Evolutionary conservation across 495 filamentous ascomycete species (phyloP).

Genomic region (Bacidia rubella): DNA sequence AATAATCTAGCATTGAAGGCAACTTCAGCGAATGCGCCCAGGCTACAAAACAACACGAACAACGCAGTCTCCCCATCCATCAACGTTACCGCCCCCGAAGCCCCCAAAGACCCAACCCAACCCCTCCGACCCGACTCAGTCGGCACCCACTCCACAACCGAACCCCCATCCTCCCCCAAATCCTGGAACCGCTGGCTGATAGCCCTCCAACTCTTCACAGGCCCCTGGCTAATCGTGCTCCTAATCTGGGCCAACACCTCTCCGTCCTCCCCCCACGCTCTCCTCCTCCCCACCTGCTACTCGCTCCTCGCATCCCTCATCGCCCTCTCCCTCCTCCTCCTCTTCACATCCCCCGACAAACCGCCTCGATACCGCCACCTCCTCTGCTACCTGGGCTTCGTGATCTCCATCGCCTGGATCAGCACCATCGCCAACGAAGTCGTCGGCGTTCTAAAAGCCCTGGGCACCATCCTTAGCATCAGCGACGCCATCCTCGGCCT

Average conservation of each 20-base stretch:
- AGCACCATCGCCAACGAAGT: conserved; percentile 93
- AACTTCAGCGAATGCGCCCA: not conserved
- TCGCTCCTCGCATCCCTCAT: conserved; percentile 57
- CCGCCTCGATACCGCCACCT: conserved; percentile 56
- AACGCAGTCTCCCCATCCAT: conserved; percentile 12
- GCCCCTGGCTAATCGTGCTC: conserved; percentile 68
- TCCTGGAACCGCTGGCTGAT: conserved; percentile 90
- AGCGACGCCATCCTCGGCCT: conserved; percentile 92
- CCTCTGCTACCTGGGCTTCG: conserved; percentile 81
- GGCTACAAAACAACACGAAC: not conserved
- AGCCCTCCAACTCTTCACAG: conserved; percentile 69
- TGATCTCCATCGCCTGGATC: conserved; percentile 89
- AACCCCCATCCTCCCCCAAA: conserved; percentile 22
- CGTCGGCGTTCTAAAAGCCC: conserved; percentile 83
- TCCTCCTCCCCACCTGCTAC: conserved; percentile 53
- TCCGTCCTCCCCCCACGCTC: conserved; percentile 33
- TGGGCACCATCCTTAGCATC: conserved; percentile 86
- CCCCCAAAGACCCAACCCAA: conserved; percentile 14
- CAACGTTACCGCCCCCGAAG: conserved; percentile 2
- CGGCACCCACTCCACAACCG: not conserved
- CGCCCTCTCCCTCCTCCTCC: conserved; percentile 46
- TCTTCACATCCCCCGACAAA: conserved; percentile 43
- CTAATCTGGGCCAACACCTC: conserved; percentile 61
- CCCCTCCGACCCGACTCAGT: conserved; percentile 4
- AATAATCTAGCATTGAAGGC: not conserved